Conservation (phyloP, 768 basidiomycete genomes). For the Sporobolomyces pararoseus region DNA sequence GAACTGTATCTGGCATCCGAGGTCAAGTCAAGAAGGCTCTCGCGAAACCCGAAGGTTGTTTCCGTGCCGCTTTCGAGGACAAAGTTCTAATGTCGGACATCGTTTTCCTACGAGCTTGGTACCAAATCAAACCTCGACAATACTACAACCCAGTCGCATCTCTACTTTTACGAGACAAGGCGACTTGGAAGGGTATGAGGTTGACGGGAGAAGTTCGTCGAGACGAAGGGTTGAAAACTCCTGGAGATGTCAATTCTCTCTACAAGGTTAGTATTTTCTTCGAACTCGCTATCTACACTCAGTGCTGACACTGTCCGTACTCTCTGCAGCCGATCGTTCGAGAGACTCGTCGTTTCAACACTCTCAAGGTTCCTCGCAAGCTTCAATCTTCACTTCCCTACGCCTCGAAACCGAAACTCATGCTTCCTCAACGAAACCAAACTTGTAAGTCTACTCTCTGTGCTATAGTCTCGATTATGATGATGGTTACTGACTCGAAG, state of each 20-base stretch:
- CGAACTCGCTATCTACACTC: background rate
- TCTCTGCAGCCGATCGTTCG: slow-evolving; percentile 62
- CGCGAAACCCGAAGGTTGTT: slow-evolving; percentile 89
- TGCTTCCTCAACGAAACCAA: slow-evolving; percentile 61
- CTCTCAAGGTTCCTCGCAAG: slow-evolving; percentile 79
- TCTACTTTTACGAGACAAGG: slow-evolving; percentile 73
- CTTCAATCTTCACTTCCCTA: slow-evolving; percentile 88
- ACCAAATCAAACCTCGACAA: slow-evolving; percentile 86
- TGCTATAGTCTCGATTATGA: too few species aligned
- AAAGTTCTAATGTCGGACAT: slow-evolving; percentile 95
- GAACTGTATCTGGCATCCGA: slow-evolving; percentile 89
- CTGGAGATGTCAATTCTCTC: slow-evolving; percentile 72
- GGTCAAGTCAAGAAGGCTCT: slow-evolving; percentile 96
- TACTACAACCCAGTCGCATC: slow-evolving; percentile 97
- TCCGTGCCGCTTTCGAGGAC: slow-evolving; percentile 96
- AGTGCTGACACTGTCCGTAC: background rate
- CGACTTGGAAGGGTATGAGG: slow-evolving; percentile 84
- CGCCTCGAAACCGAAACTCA: slow-evolving; percentile 82
- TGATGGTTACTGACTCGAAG: background rate
- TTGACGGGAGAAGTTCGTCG: slow-evolving; percentile 86
- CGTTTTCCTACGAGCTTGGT: slow-evolving; percentile 94
- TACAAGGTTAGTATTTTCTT: slow-evolving; percentile 60
- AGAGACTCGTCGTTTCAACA: slow-evolving; percentile 77
- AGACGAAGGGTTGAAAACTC: slow-evolving; percentile 80
- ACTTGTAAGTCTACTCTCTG: slow-evolving; percentile 35